Evolutionary conservation across 306 rosid genomes (phyloP), one percentile per base, ranked within the genome.

Genomic region (Cucurbita argyrosperma): DNA sequence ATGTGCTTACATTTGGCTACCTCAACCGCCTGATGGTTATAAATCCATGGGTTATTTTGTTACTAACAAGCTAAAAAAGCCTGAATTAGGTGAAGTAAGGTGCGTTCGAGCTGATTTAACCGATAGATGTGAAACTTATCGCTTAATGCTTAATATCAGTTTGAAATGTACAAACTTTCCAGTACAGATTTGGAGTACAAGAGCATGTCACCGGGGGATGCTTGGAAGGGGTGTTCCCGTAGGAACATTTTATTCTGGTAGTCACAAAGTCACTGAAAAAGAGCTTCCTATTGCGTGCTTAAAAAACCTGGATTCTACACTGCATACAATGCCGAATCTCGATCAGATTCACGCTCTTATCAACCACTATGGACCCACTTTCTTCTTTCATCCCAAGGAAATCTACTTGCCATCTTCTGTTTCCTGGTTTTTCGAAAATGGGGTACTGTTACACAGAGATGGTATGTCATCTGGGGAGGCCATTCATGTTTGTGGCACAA

Each of bases 391-490:
- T 76, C 97, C 96, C 1, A 72, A 84, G 35, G 98, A 94, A 81
- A 56, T 74, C 77, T 94, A 85, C 85, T 84, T 94, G 83, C 98
- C 98, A 52, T 90, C 97, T 84, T 89, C 97, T 37, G 90, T 94
- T 77, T 76, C 86, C n/a, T 94, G 98, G 98, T 87, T 94, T 75
- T 94, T 94, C 64, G 49, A 68, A 14, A 89, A 84, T 15, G 96
- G 97, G 61, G 90, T 92, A 1, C 71, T 83, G 10, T 77, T 94
- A 77, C 87, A 76, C 87, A 72, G 75, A 79, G 67, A 75, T 42
- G 94, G 87, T 7, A 5, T 46, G 18, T 23, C 81, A 16, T 13
- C 10, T n/a, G 94, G 92, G 21, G 90, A 93, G 78, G 67, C 75
- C 63, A 86, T 93, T 58, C 87, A 85, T 74, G 84, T 77, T 21